phyloP scores from a whole-genome alignment of 2,329 filamentous ascomycete species.

The Chaetomium sp. region DNA sequence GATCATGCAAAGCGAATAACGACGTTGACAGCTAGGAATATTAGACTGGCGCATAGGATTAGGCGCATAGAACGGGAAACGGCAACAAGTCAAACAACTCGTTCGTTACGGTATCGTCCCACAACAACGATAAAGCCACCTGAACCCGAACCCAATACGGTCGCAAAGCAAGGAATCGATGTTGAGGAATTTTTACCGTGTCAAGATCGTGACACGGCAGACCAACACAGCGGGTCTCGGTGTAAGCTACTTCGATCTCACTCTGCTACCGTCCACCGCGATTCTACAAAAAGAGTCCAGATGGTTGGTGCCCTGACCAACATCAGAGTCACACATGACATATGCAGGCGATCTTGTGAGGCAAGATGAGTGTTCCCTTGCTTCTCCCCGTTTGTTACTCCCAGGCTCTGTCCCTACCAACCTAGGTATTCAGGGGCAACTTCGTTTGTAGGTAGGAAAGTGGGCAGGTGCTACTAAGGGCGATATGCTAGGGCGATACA shows the following conservation, averaged over 20 bases:
- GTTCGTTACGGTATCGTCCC: background rate
- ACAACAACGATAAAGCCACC: background rate
- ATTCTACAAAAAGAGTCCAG: background rate
- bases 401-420: background rate
- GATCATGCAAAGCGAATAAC: background rate
- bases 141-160: background rate
- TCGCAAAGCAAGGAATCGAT: background rate
- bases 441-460: too few species aligned
- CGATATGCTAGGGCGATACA: background rate
- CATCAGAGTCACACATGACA: slow-evolving; percentile 2
- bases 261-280: background rate
- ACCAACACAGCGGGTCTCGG: background rate
- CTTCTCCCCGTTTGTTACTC: background rate
- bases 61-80: too few species aligned
- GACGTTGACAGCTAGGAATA: background rate
- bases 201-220: background rate
- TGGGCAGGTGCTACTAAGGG: too few species aligned
- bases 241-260: background rate
- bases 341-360: slow-evolving; percentile 5
- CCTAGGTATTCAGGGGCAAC: background rate
- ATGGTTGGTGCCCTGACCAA: slow-evolving; percentile 2
- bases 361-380: background rate
- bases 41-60: background rate
- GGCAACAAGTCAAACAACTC: too few species aligned
- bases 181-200: background rate